Conservation (phyloP, 495 filamentous ascomycete genomes). For the Aspergillus leporis region DNA sequence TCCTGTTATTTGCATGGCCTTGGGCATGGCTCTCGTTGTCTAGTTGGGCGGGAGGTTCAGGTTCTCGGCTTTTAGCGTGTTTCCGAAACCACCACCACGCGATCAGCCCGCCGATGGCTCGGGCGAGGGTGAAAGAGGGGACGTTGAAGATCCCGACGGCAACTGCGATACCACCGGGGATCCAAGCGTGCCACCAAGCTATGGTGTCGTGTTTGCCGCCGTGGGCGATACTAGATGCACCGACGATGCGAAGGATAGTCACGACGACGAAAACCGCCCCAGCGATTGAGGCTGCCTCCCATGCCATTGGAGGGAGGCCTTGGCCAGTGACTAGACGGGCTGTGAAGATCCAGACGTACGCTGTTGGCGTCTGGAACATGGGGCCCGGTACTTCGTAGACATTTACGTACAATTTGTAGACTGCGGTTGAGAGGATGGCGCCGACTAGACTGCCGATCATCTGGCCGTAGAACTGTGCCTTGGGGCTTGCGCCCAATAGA, state of each 20-base stretch:
- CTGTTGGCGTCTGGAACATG: constrained; percentile 91
- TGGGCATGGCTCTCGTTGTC: neutral
- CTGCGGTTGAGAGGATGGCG: constrained; percentile 79
- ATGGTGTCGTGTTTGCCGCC: constrained; percentile 26
- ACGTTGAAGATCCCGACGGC: constrained; percentile 98
- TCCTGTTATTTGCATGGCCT: neutral
- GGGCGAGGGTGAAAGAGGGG: constrained; percentile 89
- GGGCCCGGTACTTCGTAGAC: constrained; percentile 87
- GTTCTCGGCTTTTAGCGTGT: constrained; percentile 16
- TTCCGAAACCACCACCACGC: constrained; percentile 67
- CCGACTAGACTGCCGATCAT: constrained; percentile 89
- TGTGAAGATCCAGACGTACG: constrained; percentile 95
- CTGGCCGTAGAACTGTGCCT: constrained; percentile 95
- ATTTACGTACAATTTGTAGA: constrained; percentile 87
- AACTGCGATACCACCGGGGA: constrained; percentile 94
- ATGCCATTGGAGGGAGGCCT: constrained; percentile 79
- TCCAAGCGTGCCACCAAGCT: constrained; percentile 45
- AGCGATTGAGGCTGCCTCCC: constrained; percentile 71
- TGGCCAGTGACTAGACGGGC: constrained; percentile 91
- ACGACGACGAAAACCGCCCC: constrained; percentile 67
- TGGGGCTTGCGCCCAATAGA: constrained; percentile 85
- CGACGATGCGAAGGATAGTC: constrained; percentile 66
- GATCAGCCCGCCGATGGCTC: constrained; percentile 81
- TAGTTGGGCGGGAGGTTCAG: neutral
- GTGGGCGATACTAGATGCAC: constrained; percentile 38